phyloP scores from a whole-genome alignment of 495 filamentous ascomycete genomes.

The Baudoinia panamericana region DNA sequence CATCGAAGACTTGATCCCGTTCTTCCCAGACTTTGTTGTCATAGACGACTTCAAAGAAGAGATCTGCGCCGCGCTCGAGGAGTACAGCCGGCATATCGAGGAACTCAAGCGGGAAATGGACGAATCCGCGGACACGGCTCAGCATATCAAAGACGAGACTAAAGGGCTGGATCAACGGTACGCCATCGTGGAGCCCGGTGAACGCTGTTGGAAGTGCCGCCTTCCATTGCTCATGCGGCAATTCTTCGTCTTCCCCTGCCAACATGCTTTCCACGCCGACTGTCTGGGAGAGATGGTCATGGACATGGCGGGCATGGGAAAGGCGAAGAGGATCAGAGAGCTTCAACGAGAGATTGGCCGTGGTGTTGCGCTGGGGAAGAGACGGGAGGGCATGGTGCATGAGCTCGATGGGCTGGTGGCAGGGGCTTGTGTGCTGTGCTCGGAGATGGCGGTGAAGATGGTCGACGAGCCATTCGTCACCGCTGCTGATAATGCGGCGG shows the following conservation, averaged over 20 bases:
- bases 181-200: constrained; percentile 91
- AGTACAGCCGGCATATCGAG: constrained; percentile 83
- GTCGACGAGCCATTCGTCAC: constrained; percentile 86
- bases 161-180: constrained; percentile 72
- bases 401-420: constrained; percentile 85
- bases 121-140: constrained; percentile 70
- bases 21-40: constrained; percentile 98
- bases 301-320: constrained; percentile 56
- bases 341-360: constrained; percentile 66
- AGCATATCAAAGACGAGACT: constrained; percentile 79
- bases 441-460: constrained; percentile 81
- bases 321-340: constrained; percentile 69
- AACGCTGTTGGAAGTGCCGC: constrained; percentile 78
- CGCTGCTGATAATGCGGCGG: constrained; percentile 53
- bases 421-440: constrained; percentile 62
- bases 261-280: constrained; percentile 93
- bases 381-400: constrained; percentile 68
- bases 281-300: constrained; percentile 76
- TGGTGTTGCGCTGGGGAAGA: constrained; percentile 48
- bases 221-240: constrained; percentile 75
- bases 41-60: constrained; percentile 99
- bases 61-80: constrained; percentile 84
- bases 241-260: constrained; percentile 97
- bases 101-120: constrained; percentile 90
- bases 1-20: constrained; percentile 94